These are phyloP conservation scores for Penicillium sp. DNA, from an alignment of 2,329 filamentous ascomycete species.

Conservation along the genomic window DNA sequence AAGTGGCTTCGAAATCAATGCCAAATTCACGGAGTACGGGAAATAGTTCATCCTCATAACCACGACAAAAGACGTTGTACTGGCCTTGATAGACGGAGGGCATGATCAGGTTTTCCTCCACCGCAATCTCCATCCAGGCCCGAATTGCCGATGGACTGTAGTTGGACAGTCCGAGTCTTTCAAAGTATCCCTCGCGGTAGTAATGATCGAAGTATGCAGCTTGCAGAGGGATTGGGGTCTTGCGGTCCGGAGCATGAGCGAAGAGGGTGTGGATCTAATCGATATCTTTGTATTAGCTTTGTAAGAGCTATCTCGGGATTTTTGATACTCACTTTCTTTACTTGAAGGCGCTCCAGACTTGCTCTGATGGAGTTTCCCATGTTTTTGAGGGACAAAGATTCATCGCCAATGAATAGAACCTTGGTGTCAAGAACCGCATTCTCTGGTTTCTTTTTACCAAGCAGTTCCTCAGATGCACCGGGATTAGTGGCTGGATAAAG, in stretches of 20 bases:
- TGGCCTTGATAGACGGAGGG: constrained; percentile 4
- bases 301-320: background rate
- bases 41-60: constrained; percentile 6
- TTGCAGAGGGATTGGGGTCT: constrained; percentile 1
- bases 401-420: background rate
- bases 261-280: constrained; percentile 5
- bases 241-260: constrained; percentile 5
- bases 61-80: constrained; percentile 4
- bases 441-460: background rate
- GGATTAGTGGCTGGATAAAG: constrained; percentile 4
- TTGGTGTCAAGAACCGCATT: constrained; percentile 3
- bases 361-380: background rate
- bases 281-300: background rate
- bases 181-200: background rate
- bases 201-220: constrained; percentile 4
- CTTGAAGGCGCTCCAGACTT: background rate
- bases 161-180: constrained; percentile 2
- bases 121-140: constrained; percentile 1
- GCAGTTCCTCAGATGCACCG: background rate
- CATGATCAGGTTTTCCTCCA: background rate
- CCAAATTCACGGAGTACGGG: background rate
- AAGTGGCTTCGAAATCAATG: constrained; percentile 2
- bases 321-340: background rate
- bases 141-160: constrained; percentile 2
- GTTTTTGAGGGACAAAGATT: background rate